Conservation (phyloP, 768 basidiomycete genomes). For the Crucibulum laeve region DNA sequence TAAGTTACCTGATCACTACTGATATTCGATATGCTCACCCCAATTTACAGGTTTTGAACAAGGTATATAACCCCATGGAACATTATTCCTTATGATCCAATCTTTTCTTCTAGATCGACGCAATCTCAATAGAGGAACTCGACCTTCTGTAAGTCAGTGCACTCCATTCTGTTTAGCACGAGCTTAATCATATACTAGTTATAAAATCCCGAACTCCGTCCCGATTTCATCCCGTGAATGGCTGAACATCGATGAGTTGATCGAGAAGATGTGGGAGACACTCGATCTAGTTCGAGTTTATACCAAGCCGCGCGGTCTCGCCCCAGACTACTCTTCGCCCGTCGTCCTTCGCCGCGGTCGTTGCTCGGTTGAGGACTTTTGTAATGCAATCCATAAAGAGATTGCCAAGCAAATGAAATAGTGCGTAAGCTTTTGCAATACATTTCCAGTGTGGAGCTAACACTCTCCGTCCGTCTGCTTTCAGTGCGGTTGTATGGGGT, state of each 20-base stretch:
- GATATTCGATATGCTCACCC: slow-evolving; percentile 2
- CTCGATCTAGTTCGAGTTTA: slow-evolving; percentile 93
- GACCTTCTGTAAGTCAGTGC: slow-evolving; percentile 66
- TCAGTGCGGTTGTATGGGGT: slow-evolving; percentile 90
- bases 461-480: slow-evolving; percentile 1
- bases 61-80: slow-evolving; percentile 39
- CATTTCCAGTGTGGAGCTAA: slow-evolving; percentile 19
- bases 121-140: slow-evolving; percentile 96
- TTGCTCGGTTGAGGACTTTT: slow-evolving; percentile 83
- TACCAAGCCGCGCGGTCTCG: slow-evolving; percentile 88
- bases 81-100: slow-evolving; percentile 3
- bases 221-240: slow-evolving; percentile 92
- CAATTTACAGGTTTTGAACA: slow-evolving; percentile 65
- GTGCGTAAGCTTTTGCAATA: too few relatives aligned
- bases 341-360: slow-evolving; percentile 76
- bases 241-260: slow-evolving; percentile 95
- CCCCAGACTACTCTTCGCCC: slow-evolving; percentile 88
- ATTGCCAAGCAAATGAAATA: slow-evolving; percentile 98
- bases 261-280: slow-evolving; percentile 89
- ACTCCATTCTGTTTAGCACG: slow-evolving; percentile 1
- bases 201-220: slow-evolving; percentile 94
- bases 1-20: slow-evolving; percentile 28
- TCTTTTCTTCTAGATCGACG: slow-evolving; percentile 69
- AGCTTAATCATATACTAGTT: slow-evolving; percentile 30
- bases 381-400: slow-evolving; percentile 92